These are phyloP conservation scores for Trametes villosa DNA, from an alignment of 768 basidiomycete species.

Conservation along the genomic window DNA sequence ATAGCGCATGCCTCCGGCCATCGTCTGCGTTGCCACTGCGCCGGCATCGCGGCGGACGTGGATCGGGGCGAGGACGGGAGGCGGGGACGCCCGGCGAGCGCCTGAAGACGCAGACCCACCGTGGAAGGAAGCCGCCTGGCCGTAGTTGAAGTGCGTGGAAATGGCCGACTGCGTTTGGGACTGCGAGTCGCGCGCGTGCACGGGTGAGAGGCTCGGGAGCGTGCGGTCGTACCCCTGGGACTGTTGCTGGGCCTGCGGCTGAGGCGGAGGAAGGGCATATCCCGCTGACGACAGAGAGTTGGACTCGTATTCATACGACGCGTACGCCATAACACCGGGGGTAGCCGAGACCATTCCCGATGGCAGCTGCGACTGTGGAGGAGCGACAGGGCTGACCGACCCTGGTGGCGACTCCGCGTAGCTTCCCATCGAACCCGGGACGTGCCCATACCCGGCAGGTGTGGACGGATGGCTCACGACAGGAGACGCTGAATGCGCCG, in stretches of 20 bases:
- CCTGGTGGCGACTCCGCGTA: conserved; percentile 15
- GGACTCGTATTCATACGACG: conserved; percentile 22
- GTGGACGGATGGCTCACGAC: conserved; percentile 20
- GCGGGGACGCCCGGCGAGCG: conserved; percentile 13
- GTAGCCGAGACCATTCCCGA: conserved; percentile 3
- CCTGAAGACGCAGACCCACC: neutral
- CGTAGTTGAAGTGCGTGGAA: conserved; percentile 11
- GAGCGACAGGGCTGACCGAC: conserved; percentile 9
- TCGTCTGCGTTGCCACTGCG: neutral
- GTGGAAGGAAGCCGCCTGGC: neutral
- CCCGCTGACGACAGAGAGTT: conserved; percentile 22
- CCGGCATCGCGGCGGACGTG: conserved; percentile 18
- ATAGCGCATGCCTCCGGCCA: neutral
- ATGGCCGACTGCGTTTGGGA: neutral
- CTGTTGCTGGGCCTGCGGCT: conserved; percentile 1
- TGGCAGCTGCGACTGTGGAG: conserved; percentile 1
- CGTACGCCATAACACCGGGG: neutral
- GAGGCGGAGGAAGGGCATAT: conserved; percentile 18
- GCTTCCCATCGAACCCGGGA: neutral
- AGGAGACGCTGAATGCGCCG: conserved; percentile 11
- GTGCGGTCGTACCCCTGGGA: conserved; percentile 5
- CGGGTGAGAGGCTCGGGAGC: conserved; percentile 11
- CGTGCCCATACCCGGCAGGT: conserved; percentile 9
- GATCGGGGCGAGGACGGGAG: conserved; percentile 29
- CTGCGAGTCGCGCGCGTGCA: neutral